Evolutionary conservation across 192 early-diverging fungal species (phyloP).

Genomic region (Gaertneriomyces semiglobifer): DNA sequence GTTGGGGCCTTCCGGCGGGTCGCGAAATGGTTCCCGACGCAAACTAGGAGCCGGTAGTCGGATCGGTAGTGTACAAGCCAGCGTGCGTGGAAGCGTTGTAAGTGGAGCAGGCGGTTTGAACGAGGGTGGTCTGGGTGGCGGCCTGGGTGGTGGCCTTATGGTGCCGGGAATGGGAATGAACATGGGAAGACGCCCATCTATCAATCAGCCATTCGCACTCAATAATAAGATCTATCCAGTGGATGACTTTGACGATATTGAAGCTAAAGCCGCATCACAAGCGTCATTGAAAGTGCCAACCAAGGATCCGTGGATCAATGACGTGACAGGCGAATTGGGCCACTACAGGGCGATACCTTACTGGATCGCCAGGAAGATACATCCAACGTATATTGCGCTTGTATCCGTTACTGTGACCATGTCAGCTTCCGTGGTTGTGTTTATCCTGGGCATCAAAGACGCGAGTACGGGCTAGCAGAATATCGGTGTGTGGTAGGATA

Average conservation of each 20-base stretch:
- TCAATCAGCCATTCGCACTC: background rate
- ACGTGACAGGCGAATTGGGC: slow-evolving; percentile 24
- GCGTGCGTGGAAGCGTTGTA: slow-evolving; percentile 3
- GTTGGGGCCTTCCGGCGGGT: slow-evolving; percentile 20
- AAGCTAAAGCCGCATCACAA: slow-evolving; percentile 13
- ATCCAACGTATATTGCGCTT: slow-evolving; percentile 31
- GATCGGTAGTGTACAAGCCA: background rate
- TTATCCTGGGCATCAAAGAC: slow-evolving; percentile 49
- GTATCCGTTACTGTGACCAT: slow-evolving; percentile 30
- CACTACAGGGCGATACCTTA: slow-evolving; percentile 32
- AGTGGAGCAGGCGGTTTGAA: slow-evolving; percentile 3
- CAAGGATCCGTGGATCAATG: background rate
- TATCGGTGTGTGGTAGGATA: too few relatives aligned
- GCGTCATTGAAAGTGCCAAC: background rate
- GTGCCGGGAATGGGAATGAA: slow-evolving; percentile 11
- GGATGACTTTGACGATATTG: slow-evolving; percentile 10
- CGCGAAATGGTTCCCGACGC: background rate
- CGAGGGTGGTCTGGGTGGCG: slow-evolving; percentile 9
- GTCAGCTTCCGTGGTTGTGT: slow-evolving; percentile 41
- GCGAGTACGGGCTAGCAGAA: background rate
- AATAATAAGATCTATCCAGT: slow-evolving; percentile 18
- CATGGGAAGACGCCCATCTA: too few relatives aligned
- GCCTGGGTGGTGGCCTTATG: background rate
- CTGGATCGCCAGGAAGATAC: slow-evolving; percentile 32
- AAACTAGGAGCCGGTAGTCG: background rate